Conservation (phyloP, 192 early-diverging fungal genomes). For the Cetraspora pellucida region DNA sequence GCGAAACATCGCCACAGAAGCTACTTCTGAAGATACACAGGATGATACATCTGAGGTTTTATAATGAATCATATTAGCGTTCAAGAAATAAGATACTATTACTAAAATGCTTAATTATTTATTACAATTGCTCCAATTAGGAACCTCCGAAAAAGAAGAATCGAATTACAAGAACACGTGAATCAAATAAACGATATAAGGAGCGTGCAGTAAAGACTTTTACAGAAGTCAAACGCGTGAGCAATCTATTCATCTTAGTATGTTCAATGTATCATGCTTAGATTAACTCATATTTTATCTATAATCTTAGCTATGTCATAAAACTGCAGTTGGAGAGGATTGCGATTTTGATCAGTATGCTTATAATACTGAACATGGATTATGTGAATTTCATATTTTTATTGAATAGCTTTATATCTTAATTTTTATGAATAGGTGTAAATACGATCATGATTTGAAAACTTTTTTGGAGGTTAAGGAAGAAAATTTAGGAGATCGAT, state of each 20-base stretch:
- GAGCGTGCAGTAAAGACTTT: not conserved
- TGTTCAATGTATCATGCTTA: not conserved
- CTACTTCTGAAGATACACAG: no score
- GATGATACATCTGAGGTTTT: no score
- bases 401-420: not conserved
- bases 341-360: slow-evolving; percentile 16
- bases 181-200: not conserved
- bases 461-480: slow-evolving; percentile 73
- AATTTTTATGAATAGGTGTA: slow-evolving; percentile 54
- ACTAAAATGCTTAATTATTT: not conserved
- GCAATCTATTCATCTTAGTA: not conserved
- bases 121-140: not conserved
- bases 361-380: not conserved
- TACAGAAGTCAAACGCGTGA: not conserved
- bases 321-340: not conserved
- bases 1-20: no score
- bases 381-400: not conserved
- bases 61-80: not conserved
- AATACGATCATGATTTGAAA: slow-evolving; percentile 77
- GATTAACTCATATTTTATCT: no score
- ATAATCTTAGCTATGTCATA: slow-evolving; percentile 4
- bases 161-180: slow-evolving; percentile 6
- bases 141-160: slow-evolving; percentile 17
- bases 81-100: not conserved
- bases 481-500: slow-evolving; percentile 72